Evolutionary conservation across 306 rosid genomes (phyloP), one percentile per base, ranked within the genome.

Genomic region (Adenanthera pavonina): DNA sequence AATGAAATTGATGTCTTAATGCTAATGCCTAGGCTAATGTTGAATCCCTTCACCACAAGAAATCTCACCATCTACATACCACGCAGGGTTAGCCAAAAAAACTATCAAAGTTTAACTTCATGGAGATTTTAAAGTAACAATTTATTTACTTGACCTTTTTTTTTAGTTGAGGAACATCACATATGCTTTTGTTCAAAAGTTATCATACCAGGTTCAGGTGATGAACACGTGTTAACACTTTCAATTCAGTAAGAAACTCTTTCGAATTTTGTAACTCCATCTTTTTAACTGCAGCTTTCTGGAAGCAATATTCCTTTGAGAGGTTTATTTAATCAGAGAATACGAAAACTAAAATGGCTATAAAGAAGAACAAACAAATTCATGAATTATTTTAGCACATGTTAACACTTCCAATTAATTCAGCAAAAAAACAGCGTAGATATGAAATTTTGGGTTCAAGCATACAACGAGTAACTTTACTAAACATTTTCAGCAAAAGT

Each of bases 231-330:
- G 95, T 91, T 83, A 95, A 85, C 68, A 95, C 98, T 41, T 90
- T 90, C 80, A 95, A 70, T 77, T 95, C 98, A 1, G 98, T 97
- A 25, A 92, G 85, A 89, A 95, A 95, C 84, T 89, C 94, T 82
- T 59, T 92, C n/a, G 97, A 34, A 80, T 97, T 97, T 78, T 85
- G 85, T 92, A 89, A 90, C 46, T 92, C 94, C 98, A 95, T 95
- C 91, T 90, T 92, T 87, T 95, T 95, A 72, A 95, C 80, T 62
- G 98, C 98, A 65, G 92, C 95, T 91, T 85, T 91, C 97, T 95
- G 89, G 75, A 71, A 36, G 72, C 34, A n/a, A 67, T 40, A 2
- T 40, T 65, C 40, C 78, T 53, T 36, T 41, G 48, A 54, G 38
- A 73, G 76, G 40, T 59, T 60, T 69, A 76, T 48, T 79, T 47